Percentiles rank a stretch among this genome's conserved stretches.
Evolutionary conservation across 2,329 filamentous ascomycete species (phyloP).

Genomic region (Cladorrhinum sp.): DNA sequence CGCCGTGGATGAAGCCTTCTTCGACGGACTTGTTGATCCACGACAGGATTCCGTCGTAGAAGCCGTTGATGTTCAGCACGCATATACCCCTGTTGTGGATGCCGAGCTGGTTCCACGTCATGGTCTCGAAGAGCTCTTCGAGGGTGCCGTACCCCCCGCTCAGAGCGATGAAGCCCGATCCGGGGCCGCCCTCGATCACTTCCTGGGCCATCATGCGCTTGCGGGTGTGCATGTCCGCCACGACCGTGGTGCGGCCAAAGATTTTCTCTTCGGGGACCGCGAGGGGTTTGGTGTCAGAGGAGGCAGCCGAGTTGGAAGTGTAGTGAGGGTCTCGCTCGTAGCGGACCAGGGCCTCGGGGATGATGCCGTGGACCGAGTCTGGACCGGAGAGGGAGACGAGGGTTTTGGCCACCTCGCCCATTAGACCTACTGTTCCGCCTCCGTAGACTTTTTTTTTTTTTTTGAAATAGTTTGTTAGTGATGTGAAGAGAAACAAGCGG

Average conservation of each 20-base stretch:
- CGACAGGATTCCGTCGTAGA: conserved; percentile 80
- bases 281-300: conserved; percentile 35
- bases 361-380: conserved; percentile 83
- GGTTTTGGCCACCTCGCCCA: conserved; percentile 89
- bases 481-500: too few species aligned
- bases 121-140: conserved; percentile 90
- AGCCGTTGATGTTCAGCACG: conserved; percentile 82
- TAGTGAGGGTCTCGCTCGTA: conserved; percentile 68
- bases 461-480: too few species aligned
- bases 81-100: conserved; percentile 81
- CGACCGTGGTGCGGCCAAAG: conserved; percentile 84
- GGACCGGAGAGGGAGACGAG: conserved; percentile 82
- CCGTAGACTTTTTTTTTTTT: conserved; percentile 76
- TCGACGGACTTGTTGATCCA: conserved; percentile 77
- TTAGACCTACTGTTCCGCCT: conserved; percentile 88
- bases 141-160: conserved; percentile 90
- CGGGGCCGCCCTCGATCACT: conserved; percentile 76
- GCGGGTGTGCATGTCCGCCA: conserved; percentile 92
- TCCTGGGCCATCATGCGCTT: conserved; percentile 92
- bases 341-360: conserved; percentile 78
- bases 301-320: conserved; percentile 27
- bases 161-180: conserved; percentile 85
- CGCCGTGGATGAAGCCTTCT: conserved; percentile 70
- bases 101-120: conserved; percentile 94
- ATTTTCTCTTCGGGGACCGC: conserved; percentile 59